Evolutionary conservation across 192 early-diverging fungal genomes (phyloP), one percentile per base, ranked within the genome.

Genomic region (Borealophlyctis nickersoniae): DNA sequence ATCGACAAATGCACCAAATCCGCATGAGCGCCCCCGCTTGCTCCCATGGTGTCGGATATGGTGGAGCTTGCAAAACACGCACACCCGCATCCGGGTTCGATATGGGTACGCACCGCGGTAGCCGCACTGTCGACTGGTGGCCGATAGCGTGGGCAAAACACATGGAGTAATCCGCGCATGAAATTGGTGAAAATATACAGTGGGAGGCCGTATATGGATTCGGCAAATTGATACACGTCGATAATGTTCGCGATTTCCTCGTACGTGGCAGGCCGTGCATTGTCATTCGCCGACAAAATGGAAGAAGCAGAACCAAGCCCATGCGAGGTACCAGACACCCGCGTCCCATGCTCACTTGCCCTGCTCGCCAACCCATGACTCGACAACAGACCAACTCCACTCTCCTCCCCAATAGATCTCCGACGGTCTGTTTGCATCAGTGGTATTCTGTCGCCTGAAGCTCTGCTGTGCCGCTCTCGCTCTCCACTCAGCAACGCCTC

Each of bases 181-280:
- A 68, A 67, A 64, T 77, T 77, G 24, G 65, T 63, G 19, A 77
- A 67, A 64, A 76, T 66, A 50, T 73, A 77, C 22, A 81, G 58
- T 13, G 79, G 79, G 16, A 81, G 62, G 19, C 79, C 79, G 57
- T 81, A 81, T 19, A 77, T 81, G 55, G 72, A 62, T 58, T 75
- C 73, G 2, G 72, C 73, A 65, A 77, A 81, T 50, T 75, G 65
- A 23, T 52, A 58, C 22, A 73, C 69, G 65, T 76, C 55, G 13
- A 58, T 58, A 32, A 75, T 63, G 16, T 70, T 70, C 3, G 14
- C 48, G 11, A 78, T 49, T 13, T 78, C 72, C 14, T 48, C 45
- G 31, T 49, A 34, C 11, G 19, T 26, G 9, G 52, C 27, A 23
- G 52, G 63, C 35, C 19, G 52, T 19, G 60, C 36, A 19, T 31